Evolutionary conservation across 257 asterid species (phyloP).

Genomic region (Salvia miltiorrhiza): DNA sequence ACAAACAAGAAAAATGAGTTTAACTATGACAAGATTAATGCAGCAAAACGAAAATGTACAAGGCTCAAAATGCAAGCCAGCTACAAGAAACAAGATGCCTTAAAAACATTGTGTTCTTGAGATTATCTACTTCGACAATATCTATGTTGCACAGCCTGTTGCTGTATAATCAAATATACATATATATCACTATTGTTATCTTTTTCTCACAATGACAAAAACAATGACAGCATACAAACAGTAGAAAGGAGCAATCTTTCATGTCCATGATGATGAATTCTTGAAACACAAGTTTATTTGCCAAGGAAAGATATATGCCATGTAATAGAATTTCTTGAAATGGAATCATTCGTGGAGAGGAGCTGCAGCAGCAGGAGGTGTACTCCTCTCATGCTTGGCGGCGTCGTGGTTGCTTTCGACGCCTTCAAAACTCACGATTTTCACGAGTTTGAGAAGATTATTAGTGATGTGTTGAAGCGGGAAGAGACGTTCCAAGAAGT

Average conservation of each 20-base stretch:
- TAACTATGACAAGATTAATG: not conserved
- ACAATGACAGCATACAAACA: slow-evolving; percentile 4
- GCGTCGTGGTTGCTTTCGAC: slow-evolving; percentile 55
- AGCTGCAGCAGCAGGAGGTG: slow-evolving; percentile 16
- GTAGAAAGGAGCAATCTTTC: not conserved
- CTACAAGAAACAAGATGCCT: slow-evolving; percentile 5
- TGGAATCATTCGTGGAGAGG: slow-evolving; percentile 33
- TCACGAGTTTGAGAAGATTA: slow-evolving; percentile 35
- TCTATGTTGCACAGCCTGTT: slow-evolving; percentile 12
- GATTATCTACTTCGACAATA: slow-evolving; percentile 22
- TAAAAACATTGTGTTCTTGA: slow-evolving; percentile 15
- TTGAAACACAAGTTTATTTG: not conserved
- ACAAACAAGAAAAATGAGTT: slow-evolving; percentile 7
- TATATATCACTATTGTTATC: not conserved
- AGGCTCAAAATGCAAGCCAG: not conserved
- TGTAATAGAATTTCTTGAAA: slow-evolving; percentile 1
- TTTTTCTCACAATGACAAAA: not conserved
- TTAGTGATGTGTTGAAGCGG: slow-evolving; percentile 29
- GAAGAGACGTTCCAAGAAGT: slow-evolving; percentile 43
- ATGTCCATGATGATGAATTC: not conserved
- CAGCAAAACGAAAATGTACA: not conserved
- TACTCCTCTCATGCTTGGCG: slow-evolving; percentile 38
- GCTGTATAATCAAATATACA: not conserved
- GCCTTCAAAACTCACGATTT: slow-evolving; percentile 46
- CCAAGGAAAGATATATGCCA: not conserved